Base-by-base conservation (phyloP, 2,329 filamentous ascomycete species). In the Capronia epimyces region DNA sequence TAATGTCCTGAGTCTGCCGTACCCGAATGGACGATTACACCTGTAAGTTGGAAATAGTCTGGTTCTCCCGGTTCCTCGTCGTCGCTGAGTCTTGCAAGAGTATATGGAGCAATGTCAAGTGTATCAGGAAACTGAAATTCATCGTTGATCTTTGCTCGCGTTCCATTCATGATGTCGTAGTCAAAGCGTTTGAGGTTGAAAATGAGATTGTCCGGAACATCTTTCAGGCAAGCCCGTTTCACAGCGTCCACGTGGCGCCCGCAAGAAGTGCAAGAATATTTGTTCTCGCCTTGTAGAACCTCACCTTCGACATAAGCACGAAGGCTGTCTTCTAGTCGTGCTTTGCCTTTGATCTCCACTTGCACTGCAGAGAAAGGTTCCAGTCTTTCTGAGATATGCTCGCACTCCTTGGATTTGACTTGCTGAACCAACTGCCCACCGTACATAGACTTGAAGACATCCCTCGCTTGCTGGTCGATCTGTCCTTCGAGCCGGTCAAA, bases 261-360 rank as follows among this genome's bases (percentile, higher is more conserved):
- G 66, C 93, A 98, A 3, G 82, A 86, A 24, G 89, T 90, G 70
- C 93, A 98, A 59, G 94, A 95, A 74, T 97, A 98, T 71, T 95
- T 96, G 73, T 98, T 97, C 63, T 95, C 89, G 59, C 94, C 93
- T 74, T 95, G 89, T 86, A 98, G 90, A 29, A 93, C 83, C 69
- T 98, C 93, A 3, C 93, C 93, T 65, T 94, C 87, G 10, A 97
- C 89, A 66, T 95, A 97, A n/a, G 91, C 89, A 61, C 89, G 83
- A 12, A 98, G 75, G 64, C 93, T 97, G 59, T 96, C 89, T 62
- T 88, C 77, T 1, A 98, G 78, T 25, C 76, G 86, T 18, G 75
- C 77, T 69, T 96, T 97, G 45, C 91, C 91, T 67, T 95, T 94
- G 63, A 98, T 95, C 61, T 96, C 90, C 65, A 93, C 94, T 62